Evolutionary conservation across 2,329 filamentous ascomycete species (phyloP).

Genomic region (Aureobasidium sp.): DNA sequence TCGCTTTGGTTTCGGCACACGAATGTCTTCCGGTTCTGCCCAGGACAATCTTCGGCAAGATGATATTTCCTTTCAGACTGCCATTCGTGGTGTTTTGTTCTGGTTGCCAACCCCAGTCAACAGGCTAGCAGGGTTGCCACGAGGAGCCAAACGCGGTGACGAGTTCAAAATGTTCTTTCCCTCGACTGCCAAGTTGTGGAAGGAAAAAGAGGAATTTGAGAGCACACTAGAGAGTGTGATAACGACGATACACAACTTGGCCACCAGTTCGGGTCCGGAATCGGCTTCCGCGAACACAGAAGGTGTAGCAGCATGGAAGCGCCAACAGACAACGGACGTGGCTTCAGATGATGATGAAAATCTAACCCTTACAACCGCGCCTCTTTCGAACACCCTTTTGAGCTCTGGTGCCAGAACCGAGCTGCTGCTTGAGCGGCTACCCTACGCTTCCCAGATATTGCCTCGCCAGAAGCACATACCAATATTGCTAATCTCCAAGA

Average conservation of each 20-base stretch:
- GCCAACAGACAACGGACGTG: neutral
- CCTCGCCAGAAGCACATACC: conserved; percentile 44
- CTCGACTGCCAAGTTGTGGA: conserved; percentile 73
- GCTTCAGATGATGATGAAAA: neutral
- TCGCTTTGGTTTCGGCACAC: conserved; percentile 53
- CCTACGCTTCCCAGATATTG: conserved; percentile 68
- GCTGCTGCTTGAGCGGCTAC: conserved; percentile 75
- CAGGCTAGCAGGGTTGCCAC: conserved; percentile 34
- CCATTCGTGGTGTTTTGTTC: conserved; percentile 78
- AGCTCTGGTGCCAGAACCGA: conserved; percentile 53
- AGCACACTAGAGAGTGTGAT: conserved; percentile 60
- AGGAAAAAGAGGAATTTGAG: conserved; percentile 72
- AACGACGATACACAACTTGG: neutral
- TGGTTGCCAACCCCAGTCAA: conserved; percentile 80
- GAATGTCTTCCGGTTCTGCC: conserved; percentile 40
- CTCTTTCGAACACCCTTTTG: neutral
- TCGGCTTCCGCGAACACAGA: neutral
- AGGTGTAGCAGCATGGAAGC: conserved; percentile 20
- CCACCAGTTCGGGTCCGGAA: neutral
- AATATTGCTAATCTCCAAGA: conserved; percentile 16
- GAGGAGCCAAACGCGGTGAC: conserved; percentile 36
- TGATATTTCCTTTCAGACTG: conserved; percentile 88
- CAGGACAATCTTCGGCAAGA: conserved; percentile 78
- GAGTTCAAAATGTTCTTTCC: conserved; percentile 91
- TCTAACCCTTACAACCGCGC: neutral